A percentile compares a stretch with the other conserved stretches of the same genome.
phyloP scores from a whole-genome alignment of 306 rosid genomes.

The Prunus fruticosa region DNA sequence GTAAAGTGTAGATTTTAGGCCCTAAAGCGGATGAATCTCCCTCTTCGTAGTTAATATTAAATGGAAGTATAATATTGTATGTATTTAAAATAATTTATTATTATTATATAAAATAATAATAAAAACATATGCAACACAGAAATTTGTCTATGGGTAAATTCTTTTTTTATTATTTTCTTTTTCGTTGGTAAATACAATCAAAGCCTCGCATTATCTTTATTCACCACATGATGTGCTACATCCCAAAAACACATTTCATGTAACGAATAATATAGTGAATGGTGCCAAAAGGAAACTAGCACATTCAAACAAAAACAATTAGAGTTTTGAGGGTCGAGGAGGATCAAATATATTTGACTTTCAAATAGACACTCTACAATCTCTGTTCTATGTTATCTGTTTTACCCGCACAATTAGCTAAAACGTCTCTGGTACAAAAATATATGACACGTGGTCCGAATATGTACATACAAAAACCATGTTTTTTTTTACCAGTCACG shows the following conservation, averaged over 20 bases:
- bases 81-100: too few species aligned
- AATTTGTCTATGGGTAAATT: too few species aligned
- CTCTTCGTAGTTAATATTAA: too few species aligned
- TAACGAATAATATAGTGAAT: neutral
- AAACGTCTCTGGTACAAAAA: neutral
- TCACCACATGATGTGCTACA: neutral
- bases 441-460: neutral
- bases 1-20: rapidly evolving
- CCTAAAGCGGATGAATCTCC: too few species aligned
- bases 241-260: neutral
- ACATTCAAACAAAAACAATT: slow-evolving; percentile 2
- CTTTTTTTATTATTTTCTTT: too few species aligned
- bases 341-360: neutral
- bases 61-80: too few species aligned
- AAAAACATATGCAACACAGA: too few species aligned
- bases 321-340: neutral
- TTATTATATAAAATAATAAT: too few species aligned
- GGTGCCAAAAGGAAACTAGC: neutral
- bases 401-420: neutral
- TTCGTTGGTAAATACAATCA: neutral
- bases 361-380: neutral
- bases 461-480: neutral
- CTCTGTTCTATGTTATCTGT: too few species aligned
- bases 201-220: neutral
- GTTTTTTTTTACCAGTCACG: too few species aligned